phyloP scores from a whole-genome alignment of 495 filamentous ascomycete species.

The Aspergillus egyptiacus region DNA sequence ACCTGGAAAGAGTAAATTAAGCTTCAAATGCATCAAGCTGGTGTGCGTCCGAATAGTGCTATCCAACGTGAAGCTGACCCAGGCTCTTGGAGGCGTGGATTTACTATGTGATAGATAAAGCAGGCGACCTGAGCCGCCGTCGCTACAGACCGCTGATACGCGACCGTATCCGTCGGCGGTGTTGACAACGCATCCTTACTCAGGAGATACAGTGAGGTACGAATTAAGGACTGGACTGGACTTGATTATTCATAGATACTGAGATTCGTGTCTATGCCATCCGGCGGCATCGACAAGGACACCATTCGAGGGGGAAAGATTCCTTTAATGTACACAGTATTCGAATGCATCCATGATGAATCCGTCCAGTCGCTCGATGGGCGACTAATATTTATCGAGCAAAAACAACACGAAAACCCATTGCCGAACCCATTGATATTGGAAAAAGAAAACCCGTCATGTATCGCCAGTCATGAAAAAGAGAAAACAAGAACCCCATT shows the following conservation, averaged over 20 bases:
- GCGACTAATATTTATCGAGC: conserved; percentile 36
- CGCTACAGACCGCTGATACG: too few relatives aligned
- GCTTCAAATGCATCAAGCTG: too few relatives aligned
- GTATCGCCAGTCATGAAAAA: conserved; percentile 46
- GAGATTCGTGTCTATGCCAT: conserved; percentile 40
- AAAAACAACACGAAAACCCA: conserved; percentile 34
- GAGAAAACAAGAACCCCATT: conserved; percentile 38
- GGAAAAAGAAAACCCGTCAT: conserved; percentile 43
- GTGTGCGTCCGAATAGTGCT: too few relatives aligned
- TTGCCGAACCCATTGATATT: conserved; percentile 44
- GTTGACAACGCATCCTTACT: neutral
- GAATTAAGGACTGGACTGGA: conserved; percentile 1
- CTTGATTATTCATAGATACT: conserved; percentile 22
- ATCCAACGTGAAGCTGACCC: too few relatives aligned
- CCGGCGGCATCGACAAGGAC: conserved; percentile 31
- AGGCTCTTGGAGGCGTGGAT: too few relatives aligned
- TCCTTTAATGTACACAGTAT: conserved; percentile 40
- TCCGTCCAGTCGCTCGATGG: conserved; percentile 28
- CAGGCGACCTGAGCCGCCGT: too few relatives aligned
- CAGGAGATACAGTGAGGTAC: neutral
- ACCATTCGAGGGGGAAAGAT: conserved; percentile 24
- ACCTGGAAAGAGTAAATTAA: too few relatives aligned
- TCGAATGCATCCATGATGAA: conserved; percentile 33
- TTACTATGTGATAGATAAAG: too few relatives aligned
- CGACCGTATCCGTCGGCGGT: neutral